Evolutionary conservation across 441 rosid genomes (phyloP).

Genomic region (Erodium chrysanthum): DNA sequence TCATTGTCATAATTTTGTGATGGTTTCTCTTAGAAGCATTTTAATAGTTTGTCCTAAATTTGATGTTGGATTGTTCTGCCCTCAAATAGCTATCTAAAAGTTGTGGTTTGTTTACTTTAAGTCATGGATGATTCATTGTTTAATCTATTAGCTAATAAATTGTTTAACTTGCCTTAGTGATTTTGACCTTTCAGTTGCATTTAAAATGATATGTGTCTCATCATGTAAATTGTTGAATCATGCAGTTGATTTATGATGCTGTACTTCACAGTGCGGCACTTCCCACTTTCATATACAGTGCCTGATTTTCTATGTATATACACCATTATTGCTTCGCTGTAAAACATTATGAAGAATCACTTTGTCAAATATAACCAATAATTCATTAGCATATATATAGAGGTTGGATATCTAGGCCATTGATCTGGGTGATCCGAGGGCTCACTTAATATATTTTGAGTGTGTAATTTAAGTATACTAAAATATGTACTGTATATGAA

Average conservation of each 20-base stretch:
- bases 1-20: constrained; percentile 18
- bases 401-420: too few species aligned
- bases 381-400: neutral
- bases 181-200: neutral
- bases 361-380: neutral
- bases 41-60: neutral
- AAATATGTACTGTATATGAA: too few species aligned
- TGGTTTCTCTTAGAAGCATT: neutral
- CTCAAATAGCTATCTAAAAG: neutral
- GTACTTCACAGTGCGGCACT: too few species aligned
- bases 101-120: too few species aligned
- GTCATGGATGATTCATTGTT: too few species aligned
- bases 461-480: too few species aligned
- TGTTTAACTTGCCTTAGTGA: neutral
- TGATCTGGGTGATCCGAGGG: too few species aligned
- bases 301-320: neutral
- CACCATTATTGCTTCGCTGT: neutral
- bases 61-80: neutral
- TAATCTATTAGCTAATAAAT: neutral
- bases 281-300: too few species aligned
- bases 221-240: too few species aligned
- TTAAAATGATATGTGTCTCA: neutral
- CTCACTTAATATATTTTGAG: too few species aligned
- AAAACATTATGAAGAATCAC: neutral
- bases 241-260: too few species aligned